Evolutionary conservation across 2,329 filamentous ascomycete species (phyloP), one percentile per base, ranked within the genome.

Genomic region (Phaeoacremonium minimum): DNA sequence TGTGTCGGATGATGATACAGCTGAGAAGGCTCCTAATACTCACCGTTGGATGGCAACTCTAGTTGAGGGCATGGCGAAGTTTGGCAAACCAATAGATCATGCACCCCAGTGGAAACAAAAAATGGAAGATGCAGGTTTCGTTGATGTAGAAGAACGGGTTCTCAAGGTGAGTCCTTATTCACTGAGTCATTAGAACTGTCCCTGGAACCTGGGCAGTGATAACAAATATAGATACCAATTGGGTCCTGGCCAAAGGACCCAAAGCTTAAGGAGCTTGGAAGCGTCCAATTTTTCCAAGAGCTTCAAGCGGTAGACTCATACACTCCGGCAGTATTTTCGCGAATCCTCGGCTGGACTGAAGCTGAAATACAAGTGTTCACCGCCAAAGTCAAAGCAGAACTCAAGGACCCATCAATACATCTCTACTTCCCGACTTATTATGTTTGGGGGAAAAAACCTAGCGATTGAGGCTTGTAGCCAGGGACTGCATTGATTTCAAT

Each of bases 361-460:
- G 22, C n/a, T n/a, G 22, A 26, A 26, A 26, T n/a, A 9, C 22
- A 26, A 26, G 22, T 26, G 9, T 26, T 26, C 22, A 26, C n/a
- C n/a, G 22, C 22, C 22, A 26, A 26, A n/a, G 22, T 26, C 9
- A 26, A 26, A n/a, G n/a, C 9, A 4, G 46, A 49, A 13, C 38
- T 49, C 2, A 28, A 26, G 13, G 30, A 49, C 5, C 35, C 36
- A 3, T 7, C 42, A 12, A 6, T 46, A n/a, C 46, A 49, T 9
- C 4, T 49, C 3, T 49, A 51, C 30, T 38, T 46, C 4, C 46
- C 48, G 0, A 38, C 45, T 1, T 42, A 47, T 12, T 49, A 50
- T 17, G 40, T 50, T 11, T 51, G 47, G 46, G 48, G 48, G 11
- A 28, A 9, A 3, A 4, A 30, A 33, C 30, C 28, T 37, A n/a